These are phyloP conservation scores for Hyaloscypha bicolor DNA, from an alignment of 495 filamentous ascomycete species.

Conservation along the genomic window DNA sequence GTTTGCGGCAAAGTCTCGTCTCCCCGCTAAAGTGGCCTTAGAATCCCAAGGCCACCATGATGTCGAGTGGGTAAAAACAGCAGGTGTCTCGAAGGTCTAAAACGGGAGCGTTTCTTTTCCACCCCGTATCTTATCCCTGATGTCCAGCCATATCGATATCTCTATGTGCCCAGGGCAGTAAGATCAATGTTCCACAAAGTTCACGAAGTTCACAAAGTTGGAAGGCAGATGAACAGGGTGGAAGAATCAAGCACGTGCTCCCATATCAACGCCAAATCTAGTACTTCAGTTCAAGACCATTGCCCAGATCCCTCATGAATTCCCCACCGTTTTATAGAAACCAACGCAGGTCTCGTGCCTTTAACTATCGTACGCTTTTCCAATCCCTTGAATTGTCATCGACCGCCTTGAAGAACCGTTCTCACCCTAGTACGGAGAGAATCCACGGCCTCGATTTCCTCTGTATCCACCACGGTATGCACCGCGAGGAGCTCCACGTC, in stretches of 20 bases:
- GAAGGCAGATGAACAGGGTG: not conserved
- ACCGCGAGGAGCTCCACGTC: conserved; percentile 67
- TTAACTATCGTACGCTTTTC: conserved; percentile 27
- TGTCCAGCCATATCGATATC: not conserved
- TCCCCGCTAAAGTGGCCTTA: conserved; percentile 15
- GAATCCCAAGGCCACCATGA: not conserved
- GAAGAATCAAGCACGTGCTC: conserved; percentile 17
- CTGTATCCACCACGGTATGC: conserved; percentile 84
- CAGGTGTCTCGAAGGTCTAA: conserved; percentile 2
- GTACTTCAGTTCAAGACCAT: not conserved
- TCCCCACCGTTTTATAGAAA: conserved; percentile 9
- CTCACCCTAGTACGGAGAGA: conserved; percentile 69
- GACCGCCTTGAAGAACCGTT: not conserved
- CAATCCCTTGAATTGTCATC: conserved; percentile 2
- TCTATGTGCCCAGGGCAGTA: not conserved
- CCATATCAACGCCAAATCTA: conserved; percentile 16
- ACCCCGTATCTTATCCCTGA: not conserved
- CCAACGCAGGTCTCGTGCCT: conserved; percentile 16
- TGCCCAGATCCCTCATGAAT: not conserved
- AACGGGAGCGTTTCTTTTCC: conserved; percentile 5
- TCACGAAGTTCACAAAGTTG: not conserved
- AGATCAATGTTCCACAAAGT: not conserved
- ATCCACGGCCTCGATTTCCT: conserved; percentile 75
- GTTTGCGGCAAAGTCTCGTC: conserved; percentile 8
- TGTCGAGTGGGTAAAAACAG: conserved; percentile 2